Base-by-base conservation (phyloP, 805 yeast genomes). In the Dipodascus geniculatus region DNA sequence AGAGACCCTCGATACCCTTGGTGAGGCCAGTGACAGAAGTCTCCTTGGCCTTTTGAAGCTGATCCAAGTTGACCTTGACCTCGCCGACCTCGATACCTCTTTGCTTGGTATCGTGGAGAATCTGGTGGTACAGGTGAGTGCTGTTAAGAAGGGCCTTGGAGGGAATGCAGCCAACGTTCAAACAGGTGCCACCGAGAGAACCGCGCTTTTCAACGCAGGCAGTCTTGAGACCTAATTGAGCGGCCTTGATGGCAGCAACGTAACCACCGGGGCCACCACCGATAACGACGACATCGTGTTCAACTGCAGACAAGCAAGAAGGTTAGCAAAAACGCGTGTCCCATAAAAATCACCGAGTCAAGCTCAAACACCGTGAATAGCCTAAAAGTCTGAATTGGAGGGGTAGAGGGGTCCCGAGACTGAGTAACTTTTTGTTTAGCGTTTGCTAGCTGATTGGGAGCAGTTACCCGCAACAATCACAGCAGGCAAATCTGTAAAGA, bases 251-350 rank as follows among this genome's bases (percentile, higher is more conserved):
- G 65, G 99, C 99, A 54, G 97, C 98, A 63, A 93, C 93, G 71
- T 93, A 93, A 58, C 99, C 99, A 71, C 98, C 99, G 62, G 99
- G 99, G 56, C 99, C 99, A 64, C 97, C 98, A 62, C 99, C 99
- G 66, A 93, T 85, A 63, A 93, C 87, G 53, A 91, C 95, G 53
- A 93, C 80, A 66, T 93, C 98, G 68, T 87, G 93, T 66, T 83
- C 83, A 63, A 74, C 72, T 33, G 55, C 20, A 42, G 14, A 24
- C n/a, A 23, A 49, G 14, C n/a, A n/a, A n/a, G n/a, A n/a, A n/a
- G n/a, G 19, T 17, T 42, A 42, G 22, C 14, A 42, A 20, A 42
- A n/a, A n/a, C n/a, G n/a, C n/a, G n/a, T n/a, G 33, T 28, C 11
- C 33, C 33, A 6, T 28, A 28, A 28, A 28, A 28, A 28, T 28